Evolutionary conservation across 768 basidiomycete genomes (phyloP).

Genomic region (Suillus hirtellus): DNA sequence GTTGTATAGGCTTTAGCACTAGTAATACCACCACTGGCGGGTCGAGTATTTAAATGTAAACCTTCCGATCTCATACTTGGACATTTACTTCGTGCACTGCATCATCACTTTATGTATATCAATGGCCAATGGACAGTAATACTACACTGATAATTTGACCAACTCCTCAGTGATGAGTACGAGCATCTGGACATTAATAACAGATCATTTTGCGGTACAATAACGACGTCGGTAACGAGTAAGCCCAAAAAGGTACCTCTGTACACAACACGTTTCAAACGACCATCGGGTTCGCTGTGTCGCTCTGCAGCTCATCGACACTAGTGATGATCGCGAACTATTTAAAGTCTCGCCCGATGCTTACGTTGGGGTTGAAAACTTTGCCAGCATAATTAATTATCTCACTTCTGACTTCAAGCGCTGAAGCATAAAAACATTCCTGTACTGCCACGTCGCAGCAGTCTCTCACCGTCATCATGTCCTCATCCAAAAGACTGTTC

Average conservation of each 20-base stretch:
- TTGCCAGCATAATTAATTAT: not conserved
- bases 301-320: not conserved
- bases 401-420: not conserved
- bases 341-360: not conserved
- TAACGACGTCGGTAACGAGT: not conserved
- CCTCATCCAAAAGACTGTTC: conserved; percentile 29
- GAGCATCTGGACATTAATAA: not conserved
- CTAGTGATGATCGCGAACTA: not conserved
- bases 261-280: not conserved
- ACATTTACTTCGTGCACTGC: conserved; percentile 2
- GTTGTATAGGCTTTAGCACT: conserved; percentile 26
- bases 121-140: conserved; percentile 10
- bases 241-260: not conserved
- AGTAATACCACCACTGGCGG: conserved; percentile 26
- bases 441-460: conserved; percentile 5
- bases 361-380: not conserved
- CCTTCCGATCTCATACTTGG: conserved; percentile 4
- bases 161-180: not conserved
- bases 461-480: conserved; percentile 20
- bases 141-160: not conserved
- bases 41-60: conserved; percentile 25
- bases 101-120: conserved; percentile 2
- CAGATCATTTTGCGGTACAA: not conserved
- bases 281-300: not conserved
- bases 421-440: not conserved